These are phyloP conservation scores for Moricandia arvensis DNA, from an alignment of 345 rosid genomes.

Conservation along the genomic window DNA sequence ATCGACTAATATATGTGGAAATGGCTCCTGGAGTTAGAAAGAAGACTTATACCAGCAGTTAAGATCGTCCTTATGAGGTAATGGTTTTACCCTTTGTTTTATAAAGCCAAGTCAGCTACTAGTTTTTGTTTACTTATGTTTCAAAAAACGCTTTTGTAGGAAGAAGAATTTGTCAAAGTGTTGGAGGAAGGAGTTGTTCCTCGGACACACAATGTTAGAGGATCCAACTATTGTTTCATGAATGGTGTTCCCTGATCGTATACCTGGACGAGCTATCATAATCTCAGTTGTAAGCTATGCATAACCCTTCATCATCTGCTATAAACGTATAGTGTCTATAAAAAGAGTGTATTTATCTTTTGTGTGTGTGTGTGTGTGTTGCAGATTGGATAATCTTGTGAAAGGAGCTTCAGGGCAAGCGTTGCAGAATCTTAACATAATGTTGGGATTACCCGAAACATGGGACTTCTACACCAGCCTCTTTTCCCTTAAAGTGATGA, in stretches of 20 bases:
- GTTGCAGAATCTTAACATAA: no score
- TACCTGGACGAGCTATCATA: slow-evolving; percentile 81
- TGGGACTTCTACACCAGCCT: slow-evolving; percentile 71
- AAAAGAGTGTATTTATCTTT: neutral
- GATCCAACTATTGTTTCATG: slow-evolving; percentile 86
- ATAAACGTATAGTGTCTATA: neutral
- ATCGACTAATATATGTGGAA: slow-evolving; percentile 81
- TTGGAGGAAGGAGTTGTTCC: slow-evolving; percentile 78
- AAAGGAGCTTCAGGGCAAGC: slow-evolving; percentile 99
- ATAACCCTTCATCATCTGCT: neutral
- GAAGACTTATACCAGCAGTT: slow-evolving; percentile 68
- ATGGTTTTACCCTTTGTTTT: slow-evolving; percentile 1
- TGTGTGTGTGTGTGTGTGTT: neutral
- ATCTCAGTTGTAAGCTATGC: slow-evolving; percentile 62
- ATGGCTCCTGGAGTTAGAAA: slow-evolving; percentile 58
- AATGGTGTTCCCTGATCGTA: slow-evolving; percentile 88
- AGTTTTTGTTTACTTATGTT: neutral
- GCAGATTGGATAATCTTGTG: slow-evolving; percentile 94
- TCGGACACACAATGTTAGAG: slow-evolving; percentile 77
- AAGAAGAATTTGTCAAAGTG: slow-evolving; percentile 77
- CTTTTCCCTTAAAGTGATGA: slow-evolving; percentile 59
- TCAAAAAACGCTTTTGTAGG: slow-evolving; percentile 38
- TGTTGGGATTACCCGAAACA: slow-evolving; percentile 86
- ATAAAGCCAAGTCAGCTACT: neutral
- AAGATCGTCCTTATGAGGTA: slow-evolving; percentile 62